A percentile compares a stretch with the other conserved stretches of the same genome.
phyloP scores from a whole-genome alignment of 306 rosid species.

The Oxytropis ochrocephala region DNA sequence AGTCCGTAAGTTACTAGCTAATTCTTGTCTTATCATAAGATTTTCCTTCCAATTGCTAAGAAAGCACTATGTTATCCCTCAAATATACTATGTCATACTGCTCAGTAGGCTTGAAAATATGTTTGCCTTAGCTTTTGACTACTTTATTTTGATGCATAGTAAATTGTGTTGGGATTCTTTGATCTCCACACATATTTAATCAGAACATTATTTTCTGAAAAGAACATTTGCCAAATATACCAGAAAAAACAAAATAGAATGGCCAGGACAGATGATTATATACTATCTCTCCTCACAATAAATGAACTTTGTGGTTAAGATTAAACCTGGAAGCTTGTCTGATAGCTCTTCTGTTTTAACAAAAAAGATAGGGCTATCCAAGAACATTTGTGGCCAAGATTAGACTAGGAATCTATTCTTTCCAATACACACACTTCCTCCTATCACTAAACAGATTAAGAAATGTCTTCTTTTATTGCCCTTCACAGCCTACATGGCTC shows the following conservation, averaged over 20 bases:
- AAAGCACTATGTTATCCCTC: neutral
- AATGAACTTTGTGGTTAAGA: slow-evolving; percentile 16
- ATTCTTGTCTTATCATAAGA: neutral
- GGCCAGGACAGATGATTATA: neutral
- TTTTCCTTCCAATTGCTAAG: neutral
- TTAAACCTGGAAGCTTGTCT: neutral
- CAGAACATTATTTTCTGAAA: neutral
- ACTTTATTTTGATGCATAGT: neutral
- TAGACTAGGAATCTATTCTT: neutral
- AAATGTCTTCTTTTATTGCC: slow-evolving; percentile 56
- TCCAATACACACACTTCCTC: neutral
- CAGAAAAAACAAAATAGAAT: neutral
- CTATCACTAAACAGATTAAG: neutral
- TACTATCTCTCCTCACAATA: neutral
- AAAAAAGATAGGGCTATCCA: slow-evolving; percentile 31
- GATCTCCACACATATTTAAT: neutral
- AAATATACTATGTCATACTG: neutral
- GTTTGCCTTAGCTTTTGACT: neutral
- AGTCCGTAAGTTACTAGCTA: neutral
- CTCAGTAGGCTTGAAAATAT: neutral
- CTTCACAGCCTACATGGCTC: slow-evolving; percentile 45
- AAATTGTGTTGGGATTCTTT: neutral
- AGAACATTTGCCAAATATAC: neutral
- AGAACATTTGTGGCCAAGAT: slow-evolving; percentile 19
- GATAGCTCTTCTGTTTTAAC: neutral